Conservation (phyloP, 2,329 filamentous ascomycete genomes). For the Neonectria punicea region DNA sequence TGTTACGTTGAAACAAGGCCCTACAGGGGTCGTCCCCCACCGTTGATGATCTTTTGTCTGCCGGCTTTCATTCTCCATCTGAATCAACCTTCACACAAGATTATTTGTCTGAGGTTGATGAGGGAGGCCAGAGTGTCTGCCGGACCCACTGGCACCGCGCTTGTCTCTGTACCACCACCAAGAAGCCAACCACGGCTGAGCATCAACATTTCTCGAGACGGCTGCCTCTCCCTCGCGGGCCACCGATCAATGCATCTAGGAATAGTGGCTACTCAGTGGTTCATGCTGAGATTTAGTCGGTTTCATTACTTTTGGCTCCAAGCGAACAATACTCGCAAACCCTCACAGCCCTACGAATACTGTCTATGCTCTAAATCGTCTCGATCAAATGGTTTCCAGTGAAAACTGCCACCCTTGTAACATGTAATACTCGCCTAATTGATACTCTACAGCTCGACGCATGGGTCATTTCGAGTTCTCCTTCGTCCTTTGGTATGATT, state of each 20-base stretch:
- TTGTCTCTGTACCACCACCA: not conserved
- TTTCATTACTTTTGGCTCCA: not conserved
- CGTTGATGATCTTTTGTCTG: not conserved
- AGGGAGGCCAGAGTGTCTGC: not conserved
- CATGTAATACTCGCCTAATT: not conserved
- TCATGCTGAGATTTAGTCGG: not conserved
- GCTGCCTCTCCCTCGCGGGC: not conserved
- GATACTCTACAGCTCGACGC: not conserved
- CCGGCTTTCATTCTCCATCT: constrained; percentile 11
- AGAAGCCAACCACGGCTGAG: not conserved
- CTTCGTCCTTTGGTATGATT: not conserved
- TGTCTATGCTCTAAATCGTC: too few species aligned
- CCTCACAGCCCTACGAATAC: not conserved
- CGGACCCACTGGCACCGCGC: not conserved
- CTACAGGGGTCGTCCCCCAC: constrained; percentile 11
- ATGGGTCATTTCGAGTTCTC: too few species aligned
- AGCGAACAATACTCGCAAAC: not conserved
- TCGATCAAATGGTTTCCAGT: not conserved
- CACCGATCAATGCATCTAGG: not conserved
- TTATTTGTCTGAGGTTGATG: constrained; percentile 8
- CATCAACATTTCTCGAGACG: not conserved
- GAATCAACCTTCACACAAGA: constrained; percentile 19
- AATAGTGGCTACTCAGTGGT: too few species aligned
- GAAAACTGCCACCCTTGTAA: not conserved
- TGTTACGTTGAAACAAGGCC: constrained; percentile 16